Evolutionary conservation across 148 eudicot species (phyloP), one percentile per base, ranked within the genome.

Genomic region (Dysphania ambrosioides): DNA sequence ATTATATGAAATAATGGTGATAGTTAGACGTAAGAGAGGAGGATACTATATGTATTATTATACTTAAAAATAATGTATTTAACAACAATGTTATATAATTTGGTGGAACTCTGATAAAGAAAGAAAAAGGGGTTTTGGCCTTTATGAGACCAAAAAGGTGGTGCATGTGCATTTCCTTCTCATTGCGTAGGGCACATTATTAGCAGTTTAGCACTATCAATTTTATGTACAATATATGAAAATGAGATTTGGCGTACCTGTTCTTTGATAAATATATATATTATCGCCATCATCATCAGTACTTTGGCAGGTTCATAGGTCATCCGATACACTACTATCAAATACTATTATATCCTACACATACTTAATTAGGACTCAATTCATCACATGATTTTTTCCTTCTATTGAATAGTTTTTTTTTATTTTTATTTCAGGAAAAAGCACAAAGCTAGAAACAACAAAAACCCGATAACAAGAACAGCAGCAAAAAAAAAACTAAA

Each of bases 91-190:
- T 4, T 16, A 5, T 5, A n/a, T 21, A 34, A 6, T 34, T 34
- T 65, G 68, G 68, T 65, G 68, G 44, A 64, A 34, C 26, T 64
- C 26, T 36, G 23, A 64, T 34, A 34, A 64, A 31, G 10, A 30
- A 63, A 30, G 24, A 63, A 8, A 64, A 8, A 32, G 68, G 68
- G 24, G 41, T 32, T 64, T 35, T 34, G 6, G 6, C 65, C 36
- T 35, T 34, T 65, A 35, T 31, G 15, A 65, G 26, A 35, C 68
- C 68, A 34, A 65, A 65, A 65, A 35, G 68, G 19, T 21, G 8
- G n/a, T 65, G 68, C 68, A 65, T 44, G 42, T 65, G 42, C 68
- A 65, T 30, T 62, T 13, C 66, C 38, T 21, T 30, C 66, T 62
- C 66, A 30, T 61, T 62, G 38, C 3, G 12, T 47, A 47, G 16